A percentile compares a stretch with the other conserved stretches of the same genome.
These are phyloP conservation scores for Alternaria rosae DNA, from an alignment of 2,329 filamentous ascomycete species.

Conservation along the genomic window DNA sequence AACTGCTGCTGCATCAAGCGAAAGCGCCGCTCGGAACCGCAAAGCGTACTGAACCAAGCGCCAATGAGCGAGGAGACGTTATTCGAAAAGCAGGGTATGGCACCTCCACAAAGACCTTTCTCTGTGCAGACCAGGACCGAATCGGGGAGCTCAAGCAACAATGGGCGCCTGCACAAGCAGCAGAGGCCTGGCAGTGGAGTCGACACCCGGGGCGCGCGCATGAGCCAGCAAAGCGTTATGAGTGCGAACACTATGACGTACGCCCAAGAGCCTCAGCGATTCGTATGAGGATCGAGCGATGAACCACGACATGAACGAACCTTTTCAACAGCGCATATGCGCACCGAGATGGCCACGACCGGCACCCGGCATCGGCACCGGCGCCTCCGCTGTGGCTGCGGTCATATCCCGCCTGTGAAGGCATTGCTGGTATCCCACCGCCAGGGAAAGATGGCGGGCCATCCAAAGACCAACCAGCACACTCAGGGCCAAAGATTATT, in stretches of 20 bases:
- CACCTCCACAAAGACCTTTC: constrained; percentile 22
- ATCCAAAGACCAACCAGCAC: neutral
- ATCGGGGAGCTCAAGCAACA: constrained; percentile 21
- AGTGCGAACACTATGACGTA: constrained; percentile 24
- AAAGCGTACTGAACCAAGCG: constrained; percentile 11
- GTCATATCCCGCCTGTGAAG: neutral
- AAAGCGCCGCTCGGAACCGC: constrained; percentile 20
- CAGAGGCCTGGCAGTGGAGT: constrained; percentile 1
- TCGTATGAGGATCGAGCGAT: constrained; percentile 22
- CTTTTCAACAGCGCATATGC: neutral
- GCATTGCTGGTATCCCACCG: neutral
- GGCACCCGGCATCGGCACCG: no score
- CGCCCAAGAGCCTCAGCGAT: constrained; percentile 32
- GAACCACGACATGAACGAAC: neutral
- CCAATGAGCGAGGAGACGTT: constrained; percentile 17
- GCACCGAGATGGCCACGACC: neutral
- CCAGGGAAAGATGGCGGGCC: neutral
- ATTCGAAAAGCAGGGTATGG: constrained; percentile 22
- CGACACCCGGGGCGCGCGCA: constrained; percentile 10
- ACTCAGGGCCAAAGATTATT: no score
- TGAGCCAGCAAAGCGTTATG: constrained; percentile 23
- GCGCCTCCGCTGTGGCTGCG: neutral
- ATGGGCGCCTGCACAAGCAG: constrained; percentile 9
- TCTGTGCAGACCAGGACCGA: constrained; percentile 15
- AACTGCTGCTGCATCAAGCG: constrained; percentile 36